Evolutionary conservation across 192 early-diverging fungal species (phyloP).

Genomic region (Umbelopsis ramanniana): DNA sequence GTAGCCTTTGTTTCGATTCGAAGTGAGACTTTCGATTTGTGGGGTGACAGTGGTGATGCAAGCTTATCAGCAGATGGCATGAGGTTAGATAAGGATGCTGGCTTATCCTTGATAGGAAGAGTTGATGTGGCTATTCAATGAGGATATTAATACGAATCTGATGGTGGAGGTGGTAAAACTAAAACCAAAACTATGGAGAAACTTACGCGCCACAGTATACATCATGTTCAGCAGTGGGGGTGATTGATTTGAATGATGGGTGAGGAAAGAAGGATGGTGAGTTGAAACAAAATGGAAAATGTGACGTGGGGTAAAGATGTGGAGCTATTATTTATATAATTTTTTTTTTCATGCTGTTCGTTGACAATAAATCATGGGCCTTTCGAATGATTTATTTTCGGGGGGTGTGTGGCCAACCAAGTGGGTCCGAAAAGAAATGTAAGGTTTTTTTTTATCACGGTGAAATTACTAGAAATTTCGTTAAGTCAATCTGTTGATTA

Average conservation of each 20-base stretch:
- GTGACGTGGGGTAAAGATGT: not conserved
- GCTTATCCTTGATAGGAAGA: not conserved
- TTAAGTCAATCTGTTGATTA: too few species aligned
- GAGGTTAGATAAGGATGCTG: conserved; percentile 7
- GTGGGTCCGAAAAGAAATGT: not conserved
- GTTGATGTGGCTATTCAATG: not conserved
- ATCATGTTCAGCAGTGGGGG: not conserved
- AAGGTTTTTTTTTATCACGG: not conserved
- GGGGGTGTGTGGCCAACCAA: too few species aligned
- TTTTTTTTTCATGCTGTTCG: not conserved
- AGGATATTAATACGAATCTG: not conserved
- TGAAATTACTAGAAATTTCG: conserved; percentile 21
- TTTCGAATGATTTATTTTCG: too few species aligned
- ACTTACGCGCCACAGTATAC: conserved; percentile 23
- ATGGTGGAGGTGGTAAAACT: not conserved
- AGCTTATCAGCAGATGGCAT: not conserved
- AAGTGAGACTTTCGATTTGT: not conserved
- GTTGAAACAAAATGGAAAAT: not conserved
- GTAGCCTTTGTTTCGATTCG: not conserved
- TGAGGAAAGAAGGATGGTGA: not conserved
- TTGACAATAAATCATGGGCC: too few species aligned
- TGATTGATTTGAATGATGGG: not conserved
- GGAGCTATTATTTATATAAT: not conserved
- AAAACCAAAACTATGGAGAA: too few species aligned
- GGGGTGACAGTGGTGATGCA: not conserved